phyloP scores from a whole-genome alignment of 2,329 filamentous ascomycete genomes.

The Epicoccum nigrum region DNA sequence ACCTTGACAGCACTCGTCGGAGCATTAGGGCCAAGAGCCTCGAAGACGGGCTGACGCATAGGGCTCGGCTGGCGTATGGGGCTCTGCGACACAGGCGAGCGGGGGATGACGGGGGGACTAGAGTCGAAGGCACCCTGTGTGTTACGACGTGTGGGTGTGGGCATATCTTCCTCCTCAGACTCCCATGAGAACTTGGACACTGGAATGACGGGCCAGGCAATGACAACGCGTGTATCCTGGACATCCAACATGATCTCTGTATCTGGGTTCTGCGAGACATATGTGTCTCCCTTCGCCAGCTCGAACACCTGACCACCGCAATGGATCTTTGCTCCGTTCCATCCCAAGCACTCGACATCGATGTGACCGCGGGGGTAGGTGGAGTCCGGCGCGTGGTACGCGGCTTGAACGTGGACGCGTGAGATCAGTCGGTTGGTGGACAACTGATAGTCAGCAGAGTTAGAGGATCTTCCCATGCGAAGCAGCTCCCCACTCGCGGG shows the following conservation, averaged over 20 bases:
- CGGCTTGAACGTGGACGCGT: constrained; percentile 87
- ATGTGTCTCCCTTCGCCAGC: constrained; percentile 84
- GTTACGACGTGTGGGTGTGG: constrained; percentile 42
- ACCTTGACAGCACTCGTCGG: constrained; percentile 41
- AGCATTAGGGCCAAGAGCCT: constrained; percentile 41
- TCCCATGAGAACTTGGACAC: constrained; percentile 52
- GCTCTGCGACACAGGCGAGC: constrained; percentile 78
- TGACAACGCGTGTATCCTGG: constrained; percentile 85
- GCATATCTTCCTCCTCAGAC: constrained; percentile 64
- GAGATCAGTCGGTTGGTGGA: constrained; percentile 92
- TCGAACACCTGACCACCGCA: constrained; percentile 89
- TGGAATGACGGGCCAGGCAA: constrained; percentile 83
- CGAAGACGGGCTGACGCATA: constrained; percentile 54
- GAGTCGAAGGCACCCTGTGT: constrained; percentile 57
- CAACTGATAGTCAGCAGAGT: constrained; percentile 93
- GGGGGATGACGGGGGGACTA: constrained; percentile 68
- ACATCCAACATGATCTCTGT: constrained; percentile 95
- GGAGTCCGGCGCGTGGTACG: constrained; percentile 73
- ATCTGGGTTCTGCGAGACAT: constrained; percentile 85
- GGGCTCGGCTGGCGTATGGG: constrained; percentile 66
- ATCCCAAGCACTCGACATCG: constrained; percentile 89
- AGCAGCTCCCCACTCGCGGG: constrained; percentile 80
- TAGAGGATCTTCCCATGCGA: constrained; percentile 90
- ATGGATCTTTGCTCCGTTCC: constrained; percentile 94
- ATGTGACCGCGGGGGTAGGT: constrained; percentile 76